These are phyloP conservation scores for Amaranthus tricolor DNA, from an alignment of 179 eudicot species.

Conservation along the genomic window DNA sequence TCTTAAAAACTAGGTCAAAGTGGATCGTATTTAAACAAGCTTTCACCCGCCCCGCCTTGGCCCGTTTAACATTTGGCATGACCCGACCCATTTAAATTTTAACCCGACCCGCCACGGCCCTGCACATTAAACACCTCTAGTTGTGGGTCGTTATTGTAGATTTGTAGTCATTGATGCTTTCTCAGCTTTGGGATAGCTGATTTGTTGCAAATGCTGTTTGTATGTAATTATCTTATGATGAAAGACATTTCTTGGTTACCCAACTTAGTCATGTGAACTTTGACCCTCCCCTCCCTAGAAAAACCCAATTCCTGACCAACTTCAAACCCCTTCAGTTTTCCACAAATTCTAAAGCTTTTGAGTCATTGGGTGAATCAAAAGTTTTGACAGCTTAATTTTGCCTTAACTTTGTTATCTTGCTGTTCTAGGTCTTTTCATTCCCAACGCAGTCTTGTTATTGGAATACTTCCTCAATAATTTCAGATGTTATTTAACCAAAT, in stretches of 20 bases:
- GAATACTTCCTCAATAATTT: neutral
- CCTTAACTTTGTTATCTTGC: too few species aligned
- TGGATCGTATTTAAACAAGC: too few species aligned
- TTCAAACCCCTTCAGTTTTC: neutral
- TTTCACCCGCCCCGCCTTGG: too few species aligned
- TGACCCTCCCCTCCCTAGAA: constrained; percentile 28
- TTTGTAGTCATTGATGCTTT: neutral
- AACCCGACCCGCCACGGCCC: too few species aligned
- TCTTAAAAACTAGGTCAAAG: too few species aligned
- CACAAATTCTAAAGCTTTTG: neutral
- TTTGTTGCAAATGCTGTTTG: constrained; percentile 9
- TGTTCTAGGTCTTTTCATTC: constrained; percentile 20
- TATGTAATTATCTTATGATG: constrained; percentile 4
- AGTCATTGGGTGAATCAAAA: constrained; percentile 23
- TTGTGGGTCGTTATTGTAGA: too few species aligned
- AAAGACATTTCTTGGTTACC: constrained; percentile 27
- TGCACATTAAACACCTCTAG: too few species aligned
- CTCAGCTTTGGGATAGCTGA: constrained; percentile 22
- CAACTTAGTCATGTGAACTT: constrained; percentile 33
- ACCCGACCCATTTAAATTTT: too few species aligned
- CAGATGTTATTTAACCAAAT: constrained; percentile 1
- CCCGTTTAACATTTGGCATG: too few species aligned
- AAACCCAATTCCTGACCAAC: constrained; percentile 26
- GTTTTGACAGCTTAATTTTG: neutral
- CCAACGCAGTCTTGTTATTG: constrained; percentile 15